These are phyloP conservation scores for Colletotrichum gigasporum DNA, from an alignment of 2,329 filamentous ascomycete species.

Conservation along the genomic window DNA sequence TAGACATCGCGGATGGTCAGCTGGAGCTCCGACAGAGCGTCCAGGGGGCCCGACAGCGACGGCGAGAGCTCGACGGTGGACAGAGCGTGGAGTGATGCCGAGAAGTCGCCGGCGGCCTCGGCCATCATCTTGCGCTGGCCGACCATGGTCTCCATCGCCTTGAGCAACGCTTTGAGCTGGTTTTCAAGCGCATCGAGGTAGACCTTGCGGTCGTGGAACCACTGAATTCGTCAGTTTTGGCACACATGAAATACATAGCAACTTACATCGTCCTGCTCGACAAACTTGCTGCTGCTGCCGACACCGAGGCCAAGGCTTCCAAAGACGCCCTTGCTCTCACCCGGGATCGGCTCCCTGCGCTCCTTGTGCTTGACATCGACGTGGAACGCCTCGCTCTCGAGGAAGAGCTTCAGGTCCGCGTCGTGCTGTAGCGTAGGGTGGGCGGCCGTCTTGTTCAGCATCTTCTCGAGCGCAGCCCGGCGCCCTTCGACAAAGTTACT, in stretches of 20 bases:
- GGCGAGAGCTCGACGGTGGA: constrained; percentile 93
- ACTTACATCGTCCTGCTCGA: constrained; percentile 94
- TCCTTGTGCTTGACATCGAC: constrained; percentile 98
- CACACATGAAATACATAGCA: background rate
- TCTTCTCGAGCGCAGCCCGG: constrained; percentile 91
- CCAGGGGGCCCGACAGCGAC: constrained; percentile 85
- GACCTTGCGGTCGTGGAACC: constrained; percentile 96
- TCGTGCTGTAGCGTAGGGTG: constrained; percentile 94
- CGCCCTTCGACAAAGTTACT: constrained; percentile 95
- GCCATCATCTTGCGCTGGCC: constrained; percentile 91
- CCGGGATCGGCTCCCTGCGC: constrained; percentile 83
- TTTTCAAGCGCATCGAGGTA: constrained; percentile 95
- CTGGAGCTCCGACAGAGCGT: constrained; percentile 92
- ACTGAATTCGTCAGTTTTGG: constrained; percentile 58
- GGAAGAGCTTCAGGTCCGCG: constrained; percentile 91
- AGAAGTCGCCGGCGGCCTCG: constrained; percentile 93
- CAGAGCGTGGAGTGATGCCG: constrained; percentile 88
- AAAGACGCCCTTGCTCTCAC: constrained; percentile 93
- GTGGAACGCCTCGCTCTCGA: constrained; percentile 96
- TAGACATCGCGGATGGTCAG: constrained; percentile 95
- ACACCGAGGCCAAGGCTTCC: constrained; percentile 84
- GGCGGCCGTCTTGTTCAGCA: constrained; percentile 94
- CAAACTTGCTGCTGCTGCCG: constrained; percentile 84
- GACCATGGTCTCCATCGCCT: constrained; percentile 94
- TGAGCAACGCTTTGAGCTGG: constrained; percentile 88